Base-by-base conservation (phyloP, 1,139 yeast species). In the Wickerhamomyces sp. region DNA sequence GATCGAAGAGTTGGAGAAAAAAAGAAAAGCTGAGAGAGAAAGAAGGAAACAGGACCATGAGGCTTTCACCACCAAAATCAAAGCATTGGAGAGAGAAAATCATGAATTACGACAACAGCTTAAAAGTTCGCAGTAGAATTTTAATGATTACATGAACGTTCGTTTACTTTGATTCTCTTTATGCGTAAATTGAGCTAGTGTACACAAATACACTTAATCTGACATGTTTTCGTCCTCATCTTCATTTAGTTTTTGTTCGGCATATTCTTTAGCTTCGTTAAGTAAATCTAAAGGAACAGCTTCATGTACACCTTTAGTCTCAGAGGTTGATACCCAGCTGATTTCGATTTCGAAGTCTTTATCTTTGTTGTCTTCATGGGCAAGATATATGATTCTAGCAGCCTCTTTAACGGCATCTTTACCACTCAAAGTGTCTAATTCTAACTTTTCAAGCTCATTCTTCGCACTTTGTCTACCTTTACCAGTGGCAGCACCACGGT, bases 321-420 rank as follows among this genome's bases (percentile, higher is more conserved):
- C 94, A 31, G 77, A 73, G 32, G 62, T 59, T 33, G 94, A 80
- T 41, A 78, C 77, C 97, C 98, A 92, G 49, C 95, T 78, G 57
- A 94, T 74, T 60, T 94, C 99, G 51, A 94, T 74, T 65, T 94
- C 98, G 60, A 89, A 92, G 47, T 90, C 97, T 65, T 92, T 92
- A 61, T 92, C 98, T 65, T 92, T 94, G 63, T 89, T 88, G 59
- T 94, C 98, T 65, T 94, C 98, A 59, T 94, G 98, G 2, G 97
- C 97, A 51, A 84, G 72, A 58, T 87, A 85, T 56, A 94, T 86
- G 60, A 94, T 89, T 61, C 81, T 83, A 15, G 97, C 97, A 24
- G 97, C 98, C 56, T 84, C 83, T 55, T 86, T 89, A 36, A 92
- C 84, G 4, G 96, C 98, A 21, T 90, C 95, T 49, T 67, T 74